These are phyloP conservation scores for Pythium dissimile DNA, from an alignment of 352 stramenopile genomes.

Conservation along the genomic window DNA sequence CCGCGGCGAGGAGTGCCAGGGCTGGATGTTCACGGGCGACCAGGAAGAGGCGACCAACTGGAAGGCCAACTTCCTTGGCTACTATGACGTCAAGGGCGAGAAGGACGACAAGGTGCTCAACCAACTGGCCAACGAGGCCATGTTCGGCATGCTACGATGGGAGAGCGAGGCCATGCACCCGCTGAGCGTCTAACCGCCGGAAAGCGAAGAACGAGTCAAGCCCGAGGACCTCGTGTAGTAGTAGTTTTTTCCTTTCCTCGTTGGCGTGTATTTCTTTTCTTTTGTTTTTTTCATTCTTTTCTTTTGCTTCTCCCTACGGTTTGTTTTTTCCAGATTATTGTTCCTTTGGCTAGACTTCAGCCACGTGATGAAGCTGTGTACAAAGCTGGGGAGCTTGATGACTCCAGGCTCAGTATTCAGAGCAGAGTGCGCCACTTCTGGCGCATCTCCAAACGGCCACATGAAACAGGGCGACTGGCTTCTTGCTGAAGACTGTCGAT, in stretches of 20 bases:
- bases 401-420: not conserved
- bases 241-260: constrained; percentile 3
- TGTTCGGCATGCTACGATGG: constrained; percentile 85
- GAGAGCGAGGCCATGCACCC: constrained; percentile 83
- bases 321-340: not conserved
- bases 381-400: not conserved
- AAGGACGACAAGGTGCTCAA: constrained; percentile 84
- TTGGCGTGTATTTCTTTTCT: not conserved
- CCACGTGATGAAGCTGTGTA: not conserved
- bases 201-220: too few species aligned
- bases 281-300: constrained; percentile 1
- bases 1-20: constrained; percentile 75
- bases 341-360: not conserved
- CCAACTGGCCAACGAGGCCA: constrained; percentile 78
- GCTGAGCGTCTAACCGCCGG: constrained; percentile 49
- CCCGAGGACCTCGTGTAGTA: constrained; percentile 4
- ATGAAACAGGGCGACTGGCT: too few species aligned
- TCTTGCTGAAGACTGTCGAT: too few species aligned
- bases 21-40: constrained; percentile 79
- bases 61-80: constrained; percentile 79
- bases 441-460: not conserved
- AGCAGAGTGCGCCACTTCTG: not conserved
- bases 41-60: constrained; percentile 60
- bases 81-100: constrained; percentile 82
- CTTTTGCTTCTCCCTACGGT: not conserved